These are phyloP conservation scores for Cyberlindnera maclurae DNA, from an alignment of 805 yeast genomes.

Conservation along the genomic window DNA sequence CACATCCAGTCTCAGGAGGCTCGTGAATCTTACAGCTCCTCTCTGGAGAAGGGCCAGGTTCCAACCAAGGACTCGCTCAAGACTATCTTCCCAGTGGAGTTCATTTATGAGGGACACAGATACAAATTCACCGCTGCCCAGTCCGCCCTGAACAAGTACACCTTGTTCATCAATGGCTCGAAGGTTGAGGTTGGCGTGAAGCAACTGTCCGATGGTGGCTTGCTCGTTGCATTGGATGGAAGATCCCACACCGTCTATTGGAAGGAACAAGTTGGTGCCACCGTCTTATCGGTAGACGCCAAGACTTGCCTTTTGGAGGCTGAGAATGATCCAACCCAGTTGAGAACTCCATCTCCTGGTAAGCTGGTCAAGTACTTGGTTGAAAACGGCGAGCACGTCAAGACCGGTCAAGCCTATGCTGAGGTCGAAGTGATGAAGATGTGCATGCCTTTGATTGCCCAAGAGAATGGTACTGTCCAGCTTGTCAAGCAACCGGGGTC, in stretches of 20 bases:
- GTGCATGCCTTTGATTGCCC: conserved; percentile 96
- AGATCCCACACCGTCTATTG: conserved; percentile 93
- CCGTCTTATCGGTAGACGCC: conserved; percentile 90
- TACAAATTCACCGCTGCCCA: conserved; percentile 95
- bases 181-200: conserved; percentile 82
- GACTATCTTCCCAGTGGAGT: conserved; percentile 88
- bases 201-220: conserved; percentile 90
- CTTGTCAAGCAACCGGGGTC: conserved; percentile 96
- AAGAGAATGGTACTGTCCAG: conserved; percentile 90
- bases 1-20: conserved; percentile 70
- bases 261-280: conserved; percentile 96
- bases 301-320: conserved; percentile 91
- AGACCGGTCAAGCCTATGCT: conserved; percentile 90
- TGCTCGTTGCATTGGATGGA: conserved; percentile 82
- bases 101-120: conserved; percentile 88
- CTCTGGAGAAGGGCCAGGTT: conserved; percentile 94
- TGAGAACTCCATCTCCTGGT: conserved; percentile 99
- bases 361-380: conserved; percentile 89
- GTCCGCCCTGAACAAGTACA: conserved; percentile 77
- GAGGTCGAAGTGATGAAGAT: conserved; percentile 99
- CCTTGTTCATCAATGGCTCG: conserved; percentile 89
- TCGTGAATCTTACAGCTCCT: conserved; percentile 57
- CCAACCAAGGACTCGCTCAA: conserved; percentile 75
- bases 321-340: conserved; percentile 97
- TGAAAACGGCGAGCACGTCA: conserved; percentile 91